phyloP scores from a whole-genome alignment of 1,284 basidiomycete genomes.

The Heimioporus punctisporus region DNA sequence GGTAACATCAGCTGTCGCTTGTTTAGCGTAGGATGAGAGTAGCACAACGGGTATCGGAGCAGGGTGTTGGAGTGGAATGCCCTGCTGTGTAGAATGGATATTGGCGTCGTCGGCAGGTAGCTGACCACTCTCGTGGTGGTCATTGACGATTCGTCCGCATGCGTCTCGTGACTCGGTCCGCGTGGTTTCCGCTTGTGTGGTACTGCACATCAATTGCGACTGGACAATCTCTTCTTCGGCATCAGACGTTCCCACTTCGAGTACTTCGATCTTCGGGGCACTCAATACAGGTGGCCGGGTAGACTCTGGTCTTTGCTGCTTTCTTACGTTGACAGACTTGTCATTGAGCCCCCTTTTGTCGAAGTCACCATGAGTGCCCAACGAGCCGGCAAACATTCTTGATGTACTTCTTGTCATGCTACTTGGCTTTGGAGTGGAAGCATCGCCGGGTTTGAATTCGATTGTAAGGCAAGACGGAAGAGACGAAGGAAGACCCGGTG shows the following conservation, averaged over 20 bases:
- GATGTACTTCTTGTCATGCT: neutral
- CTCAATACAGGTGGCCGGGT: constrained; percentile 1
- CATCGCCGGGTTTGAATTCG: constrained; percentile 16
- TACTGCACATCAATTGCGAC: constrained; percentile 1
- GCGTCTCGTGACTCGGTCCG: neutral
- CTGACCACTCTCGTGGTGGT: neutral
- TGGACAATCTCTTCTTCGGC: constrained; percentile 12
- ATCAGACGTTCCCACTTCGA: constrained; percentile 11
- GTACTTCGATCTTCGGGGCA: constrained; percentile 5
- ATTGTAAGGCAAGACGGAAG: constrained; percentile 18
- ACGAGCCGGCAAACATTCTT: constrained; percentile 5
- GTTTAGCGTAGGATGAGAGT: neutral
- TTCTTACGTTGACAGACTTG: neutral
- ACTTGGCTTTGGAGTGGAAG: constrained; percentile 18
- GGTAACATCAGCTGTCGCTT: neutral
- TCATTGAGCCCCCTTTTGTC: neutral
- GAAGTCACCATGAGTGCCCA: neutral
- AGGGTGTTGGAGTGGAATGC: neutral
- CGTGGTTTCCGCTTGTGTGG: neutral
- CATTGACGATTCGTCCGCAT: neutral
- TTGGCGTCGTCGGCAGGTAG: constrained; percentile 4
- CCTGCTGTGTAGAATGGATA: neutral
- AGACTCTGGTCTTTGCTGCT: neutral
- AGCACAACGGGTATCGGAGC: neutral
- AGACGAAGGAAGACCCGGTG: constrained; percentile 3